Base-by-base conservation (phyloP, 1,284 basidiomycete species). In the Lentinula novae-zelandiae region DNA sequence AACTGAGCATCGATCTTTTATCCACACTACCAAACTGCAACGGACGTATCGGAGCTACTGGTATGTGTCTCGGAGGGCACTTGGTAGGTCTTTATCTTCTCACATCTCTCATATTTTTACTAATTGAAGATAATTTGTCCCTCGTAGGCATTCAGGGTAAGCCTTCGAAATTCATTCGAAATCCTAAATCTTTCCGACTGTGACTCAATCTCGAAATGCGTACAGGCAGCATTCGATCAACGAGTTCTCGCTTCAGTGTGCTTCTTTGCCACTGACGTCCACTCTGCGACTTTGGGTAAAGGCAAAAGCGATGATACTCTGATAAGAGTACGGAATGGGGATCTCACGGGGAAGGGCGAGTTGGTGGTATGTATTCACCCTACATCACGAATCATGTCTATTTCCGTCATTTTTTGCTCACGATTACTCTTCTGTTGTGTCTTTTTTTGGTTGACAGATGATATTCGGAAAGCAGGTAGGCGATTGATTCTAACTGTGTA, bases 181-280 rank as follows among this genome's bases (percentile, higher is more conserved):
- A 27, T n/a, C 60, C 44, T 20, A 20, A 46, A 27, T 3, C 27
- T 27, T 27, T 27, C 27, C 27, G 27, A 27, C 27, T 27, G 27
- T 3, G 27, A 27, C 27, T 27, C 3, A 27, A 27, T 27, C 27
- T 27, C 3, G 3, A 4, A 27, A 27, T 27, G 3, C 27, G 27
- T 27, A 58, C 58, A 92, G 90, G 91, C 90, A 60, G 90, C 93
- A 0, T 95, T 96, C 70, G 90, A 97, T 71, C 76, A 82, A 5
- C 86, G 95, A 42, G 83, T 96, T n/a, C 79, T 93, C 5, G 79
- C 93, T 0, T 82, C 91, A 0, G 90, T 96, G 58, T 96, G 95
- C 75, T 97, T 93, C 79, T 97, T 97, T 72, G 93, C 91, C 6
- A 97, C 95, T 4, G 94, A 95, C 71, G 84, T 96, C 60, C 91